These are phyloP conservation scores for Letharia columbiana DNA, from an alignment of 495 filamentous ascomycete genomes.

Conservation along the genomic window DNA sequence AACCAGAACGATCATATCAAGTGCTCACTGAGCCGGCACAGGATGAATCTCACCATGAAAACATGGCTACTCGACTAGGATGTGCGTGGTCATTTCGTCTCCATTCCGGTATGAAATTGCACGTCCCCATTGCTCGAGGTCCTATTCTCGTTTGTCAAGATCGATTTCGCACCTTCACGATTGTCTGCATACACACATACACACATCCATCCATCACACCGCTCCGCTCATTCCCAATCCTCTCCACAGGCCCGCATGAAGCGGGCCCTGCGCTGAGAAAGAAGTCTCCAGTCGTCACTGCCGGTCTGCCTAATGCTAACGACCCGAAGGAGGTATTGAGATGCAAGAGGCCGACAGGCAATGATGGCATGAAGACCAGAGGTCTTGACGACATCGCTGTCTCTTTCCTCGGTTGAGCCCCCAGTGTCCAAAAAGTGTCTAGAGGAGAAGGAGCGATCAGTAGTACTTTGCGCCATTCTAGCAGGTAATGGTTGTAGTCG, in stretches of 20 bases:
- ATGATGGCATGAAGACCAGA: background rate
- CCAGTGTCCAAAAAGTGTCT: slow-evolving; percentile 3
- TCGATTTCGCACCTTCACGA: background rate
- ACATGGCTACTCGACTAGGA: no score
- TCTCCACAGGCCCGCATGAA: slow-evolving; percentile 20
- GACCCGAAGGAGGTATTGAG: background rate
- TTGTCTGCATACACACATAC: no score
- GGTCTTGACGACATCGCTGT: slow-evolving; percentile 1
- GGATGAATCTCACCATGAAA: no score
- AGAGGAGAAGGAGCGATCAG: slow-evolving; percentile 4
- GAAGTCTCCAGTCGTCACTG: slow-evolving; percentile 1
- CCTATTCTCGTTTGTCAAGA: no score
- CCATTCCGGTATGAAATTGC: no score
- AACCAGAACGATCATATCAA: no score
- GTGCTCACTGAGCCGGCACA: no score
- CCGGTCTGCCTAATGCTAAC: background rate
- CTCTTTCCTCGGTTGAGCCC: slow-evolving; percentile 1
- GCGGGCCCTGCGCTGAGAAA: slow-evolving; percentile 18
- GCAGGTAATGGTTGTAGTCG: background rate
- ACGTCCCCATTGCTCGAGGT: no score
- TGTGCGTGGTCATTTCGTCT: no score
- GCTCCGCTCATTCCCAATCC: background rate
- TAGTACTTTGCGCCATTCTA: background rate
- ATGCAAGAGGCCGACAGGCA: background rate
- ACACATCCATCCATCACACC: no score